Evolutionary conservation across 371 early-diverging fungal genomes (phyloP).

Genomic region (Circinella umbellata): DNA sequence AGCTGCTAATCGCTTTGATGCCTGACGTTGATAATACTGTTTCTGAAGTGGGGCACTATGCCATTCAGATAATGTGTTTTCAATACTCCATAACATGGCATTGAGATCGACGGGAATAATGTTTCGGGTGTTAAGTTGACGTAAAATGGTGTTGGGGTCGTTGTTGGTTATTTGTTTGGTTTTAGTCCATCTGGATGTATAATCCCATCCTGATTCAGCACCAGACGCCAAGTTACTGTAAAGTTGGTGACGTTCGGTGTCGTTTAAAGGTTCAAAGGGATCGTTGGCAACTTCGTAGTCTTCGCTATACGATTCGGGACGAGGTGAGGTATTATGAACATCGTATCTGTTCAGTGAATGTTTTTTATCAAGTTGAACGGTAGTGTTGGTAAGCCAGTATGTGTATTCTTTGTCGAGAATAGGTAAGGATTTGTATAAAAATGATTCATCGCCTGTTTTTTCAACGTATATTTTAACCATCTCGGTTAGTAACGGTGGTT

Average conservation of each 20-base stretch:
- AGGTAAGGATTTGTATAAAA: slow-evolving; percentile 58
- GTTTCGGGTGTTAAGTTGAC: slow-evolving; percentile 60
- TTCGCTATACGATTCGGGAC: slow-evolving; percentile 81
- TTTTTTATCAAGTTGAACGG: slow-evolving; percentile 27
- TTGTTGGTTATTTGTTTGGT: slow-evolving; percentile 31
- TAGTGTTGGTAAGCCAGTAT: slow-evolving; percentile 69
- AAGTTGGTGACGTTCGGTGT: slow-evolving; percentile 32
- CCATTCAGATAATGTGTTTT: slow-evolving; percentile 63
- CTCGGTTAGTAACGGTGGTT: slow-evolving; percentile 83
- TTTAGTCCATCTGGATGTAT: slow-evolving; percentile 74
- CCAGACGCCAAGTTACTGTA: slow-evolving; percentile 80
- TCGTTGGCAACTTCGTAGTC: slow-evolving; percentile 66
- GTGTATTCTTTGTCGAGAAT: slow-evolving; percentile 70
- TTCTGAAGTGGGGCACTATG: slow-evolving; percentile 27
- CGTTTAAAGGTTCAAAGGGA: slow-evolving; percentile 27
- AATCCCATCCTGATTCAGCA: slow-evolving; percentile 95
- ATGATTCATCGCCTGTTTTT: slow-evolving; percentile 53
- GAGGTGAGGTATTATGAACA: slow-evolving; percentile 62
- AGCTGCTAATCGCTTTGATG: slow-evolving; percentile 42
- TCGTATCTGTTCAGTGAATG: slow-evolving; percentile 61
- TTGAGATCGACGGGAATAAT: slow-evolving; percentile 90
- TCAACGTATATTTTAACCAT: slow-evolving; percentile 73
- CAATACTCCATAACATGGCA: slow-evolving; percentile 78
- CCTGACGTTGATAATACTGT: slow-evolving; percentile 40
- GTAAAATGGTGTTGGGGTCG: slow-evolving; percentile 37